Evolutionary conservation across 495 filamentous ascomycete genomes (phyloP).

Genomic region (Oidiodendron maius): DNA sequence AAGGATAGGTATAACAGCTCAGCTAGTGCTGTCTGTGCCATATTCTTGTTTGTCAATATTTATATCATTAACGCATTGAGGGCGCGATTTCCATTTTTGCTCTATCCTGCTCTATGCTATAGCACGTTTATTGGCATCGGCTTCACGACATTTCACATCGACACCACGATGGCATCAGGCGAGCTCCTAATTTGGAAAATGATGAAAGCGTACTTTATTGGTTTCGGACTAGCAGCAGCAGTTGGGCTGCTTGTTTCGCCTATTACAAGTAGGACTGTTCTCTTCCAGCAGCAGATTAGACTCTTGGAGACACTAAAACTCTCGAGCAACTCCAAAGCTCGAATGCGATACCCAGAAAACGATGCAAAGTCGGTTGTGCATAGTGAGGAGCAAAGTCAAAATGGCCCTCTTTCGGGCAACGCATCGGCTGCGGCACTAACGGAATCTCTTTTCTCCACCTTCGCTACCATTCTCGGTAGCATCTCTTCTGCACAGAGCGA

Average conservation of each 20-base stretch:
- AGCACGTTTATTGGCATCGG: constrained; percentile 23
- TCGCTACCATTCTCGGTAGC: too few species aligned
- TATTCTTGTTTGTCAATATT: constrained; percentile 74
- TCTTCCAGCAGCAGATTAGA: neutral
- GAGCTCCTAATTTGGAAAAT: neutral
- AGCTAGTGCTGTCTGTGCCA: constrained; percentile 63
- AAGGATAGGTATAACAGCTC: constrained; percentile 63
- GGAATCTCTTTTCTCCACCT: too few species aligned
- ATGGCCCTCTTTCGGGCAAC: neutral
- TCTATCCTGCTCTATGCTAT: constrained; percentile 65
- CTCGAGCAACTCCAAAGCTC: neutral
- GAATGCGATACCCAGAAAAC: neutral
- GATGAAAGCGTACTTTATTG: neutral
- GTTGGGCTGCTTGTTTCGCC: neutral
- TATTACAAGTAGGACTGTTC: neutral
- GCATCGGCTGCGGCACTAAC: neutral
- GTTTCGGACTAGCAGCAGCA: neutral
- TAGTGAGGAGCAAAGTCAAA: neutral
- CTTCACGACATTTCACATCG: neutral
- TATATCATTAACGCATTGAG: constrained; percentile 62
- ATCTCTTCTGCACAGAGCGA: neutral
- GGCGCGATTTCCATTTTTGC: constrained; percentile 61
- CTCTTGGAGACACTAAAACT: neutral
- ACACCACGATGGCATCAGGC: neutral
- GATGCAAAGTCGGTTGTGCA: neutral